A percentile compares a stretch with the other conserved stretches of the same genome.
Conservation (phyloP, 331 rosid species). For the Malus hybrid region DNA sequence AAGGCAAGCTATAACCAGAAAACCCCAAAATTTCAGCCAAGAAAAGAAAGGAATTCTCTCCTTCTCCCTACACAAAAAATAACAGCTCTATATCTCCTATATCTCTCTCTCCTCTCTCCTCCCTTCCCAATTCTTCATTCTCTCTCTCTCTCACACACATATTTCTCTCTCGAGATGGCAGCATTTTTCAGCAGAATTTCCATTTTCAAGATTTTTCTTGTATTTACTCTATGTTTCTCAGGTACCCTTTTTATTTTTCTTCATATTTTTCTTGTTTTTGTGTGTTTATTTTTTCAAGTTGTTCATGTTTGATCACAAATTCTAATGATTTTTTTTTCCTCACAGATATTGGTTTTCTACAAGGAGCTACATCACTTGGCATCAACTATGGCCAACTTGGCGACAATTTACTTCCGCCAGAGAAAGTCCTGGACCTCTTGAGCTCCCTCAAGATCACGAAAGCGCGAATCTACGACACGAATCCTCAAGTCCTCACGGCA, state of each 20-base stretch:
- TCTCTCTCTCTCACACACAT: background rate
- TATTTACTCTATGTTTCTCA: slow-evolving; percentile 34
- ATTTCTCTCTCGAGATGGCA: slow-evolving; percentile 29
- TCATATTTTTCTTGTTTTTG: background rate
- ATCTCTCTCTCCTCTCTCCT: background rate
- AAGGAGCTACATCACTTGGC: slow-evolving; percentile 52
- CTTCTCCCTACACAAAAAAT: background rate
- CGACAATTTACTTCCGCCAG: slow-evolving; percentile 65
- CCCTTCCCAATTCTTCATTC: slow-evolving; percentile 11
- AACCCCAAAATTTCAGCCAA: slow-evolving; percentile 40
- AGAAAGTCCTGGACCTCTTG: slow-evolving; percentile 56
- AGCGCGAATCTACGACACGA: slow-evolving; percentile 85
- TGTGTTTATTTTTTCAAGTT: background rate
- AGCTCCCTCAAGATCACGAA: slow-evolving; percentile 57
- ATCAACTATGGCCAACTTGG: slow-evolving; percentile 93
- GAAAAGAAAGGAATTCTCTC: slow-evolving; percentile 78
- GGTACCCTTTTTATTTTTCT: slow-evolving; percentile 31
- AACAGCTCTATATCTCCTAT: slow-evolving; percentile 11
- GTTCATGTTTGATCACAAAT: background rate
- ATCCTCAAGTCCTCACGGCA: slow-evolving; percentile 56
- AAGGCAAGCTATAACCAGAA: slow-evolving; percentile 47
- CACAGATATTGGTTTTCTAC: slow-evolving; percentile 28
- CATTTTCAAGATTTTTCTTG: slow-evolving; percentile 27
- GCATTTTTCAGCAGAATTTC: slow-evolving; percentile 21
- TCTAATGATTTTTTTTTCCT: background rate